Evolutionary conservation across 768 basidiomycete species (phyloP), one percentile per base, ranked within the genome.

Genomic region (Gloeophyllum trabeum): DNA sequence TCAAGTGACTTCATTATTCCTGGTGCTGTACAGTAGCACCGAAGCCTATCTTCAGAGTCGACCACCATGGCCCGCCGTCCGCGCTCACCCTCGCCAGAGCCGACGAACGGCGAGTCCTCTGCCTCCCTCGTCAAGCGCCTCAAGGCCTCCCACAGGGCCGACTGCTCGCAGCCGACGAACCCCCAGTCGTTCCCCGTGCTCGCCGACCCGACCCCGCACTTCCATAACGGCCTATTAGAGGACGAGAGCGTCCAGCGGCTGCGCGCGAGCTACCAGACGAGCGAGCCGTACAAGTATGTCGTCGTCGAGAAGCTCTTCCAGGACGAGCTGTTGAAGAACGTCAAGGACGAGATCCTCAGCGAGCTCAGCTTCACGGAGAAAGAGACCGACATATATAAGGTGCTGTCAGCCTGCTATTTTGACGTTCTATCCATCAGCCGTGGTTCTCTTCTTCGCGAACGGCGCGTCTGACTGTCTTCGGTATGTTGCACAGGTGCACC

Each of bases 311-410:
- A 80, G 51, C 70, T 97, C 16, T 85, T 97, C 60, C 79, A 83
- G 52, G 82, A 92, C 50, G 81, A 81, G 5, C 70, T 98, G 21
- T 69, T 97, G 24, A 67, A 69, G 52, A 71, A 72, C 24, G 90
- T 90, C 46, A 84, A 87, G 62, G 81, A 90, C 52, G 90, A 93
- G 59, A 88, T 86, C 51, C 61, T 85, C 43, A 62, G 66, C 40
- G 76, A 90, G 54, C 72, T 93, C 46, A 80, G 70, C 58, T 91
- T 93, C 57, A 74, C 83, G 3, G 81, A 91, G 65, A 98, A 96
- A 64, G 88, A 97, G 69, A 98, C 94, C 2, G 94, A 98, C 56
- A 98, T 98, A 50, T 98, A 97, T 76, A 91, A 88, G 79, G 88
- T 85, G 46, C 45, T 30, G 32, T 30, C 20, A 18, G 5, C 5